These are phyloP conservation scores for Venturia oleaginea DNA, from an alignment of 2,329 filamentous ascomycete species.

Conservation along the genomic window DNA sequence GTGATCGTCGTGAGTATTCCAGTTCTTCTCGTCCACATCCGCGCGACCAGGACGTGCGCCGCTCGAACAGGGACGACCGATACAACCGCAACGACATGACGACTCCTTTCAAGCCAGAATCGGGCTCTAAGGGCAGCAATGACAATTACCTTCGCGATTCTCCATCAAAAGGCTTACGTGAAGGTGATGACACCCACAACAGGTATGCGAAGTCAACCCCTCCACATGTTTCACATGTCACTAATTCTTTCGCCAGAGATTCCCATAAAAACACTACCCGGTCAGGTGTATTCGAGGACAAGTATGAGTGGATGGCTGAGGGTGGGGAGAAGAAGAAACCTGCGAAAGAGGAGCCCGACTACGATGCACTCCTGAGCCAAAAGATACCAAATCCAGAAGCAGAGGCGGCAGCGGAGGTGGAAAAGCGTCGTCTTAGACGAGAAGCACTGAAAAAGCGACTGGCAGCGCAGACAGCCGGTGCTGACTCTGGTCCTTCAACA, in stretches of 20 bases:
- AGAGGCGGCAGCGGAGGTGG: background rate
- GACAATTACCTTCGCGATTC: background rate
- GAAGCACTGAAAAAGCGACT: constrained; percentile 3
- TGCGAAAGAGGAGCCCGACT: background rate
- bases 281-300: background rate
- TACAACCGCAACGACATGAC: constrained; percentile 28
- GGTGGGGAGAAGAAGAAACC: background rate
- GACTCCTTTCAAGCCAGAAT: constrained; percentile 2
- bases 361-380: constrained; percentile 1
- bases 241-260: background rate
- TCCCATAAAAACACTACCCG: background rate
- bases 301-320: constrained; percentile 7
- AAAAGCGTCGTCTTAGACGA: constrained; percentile 2
- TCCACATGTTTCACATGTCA: background rate
- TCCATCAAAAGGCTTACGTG: background rate
- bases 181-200: background rate
- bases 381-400: constrained; percentile 2
- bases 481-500: background rate
- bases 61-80: constrained; percentile 26
- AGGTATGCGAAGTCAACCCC: background rate
- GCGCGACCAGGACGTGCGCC: constrained; percentile 26
- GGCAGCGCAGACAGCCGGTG: background rate
- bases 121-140: background rate
- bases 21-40: constrained; percentile 23
- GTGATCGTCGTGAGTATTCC: constrained; percentile 2